Percentiles rank a stretch among this genome's conserved stretches.
These are phyloP conservation scores for Debaryomycetaceae sp. DNA, from an alignment of 1,139 yeast species.

Conservation along the genomic window DNA sequence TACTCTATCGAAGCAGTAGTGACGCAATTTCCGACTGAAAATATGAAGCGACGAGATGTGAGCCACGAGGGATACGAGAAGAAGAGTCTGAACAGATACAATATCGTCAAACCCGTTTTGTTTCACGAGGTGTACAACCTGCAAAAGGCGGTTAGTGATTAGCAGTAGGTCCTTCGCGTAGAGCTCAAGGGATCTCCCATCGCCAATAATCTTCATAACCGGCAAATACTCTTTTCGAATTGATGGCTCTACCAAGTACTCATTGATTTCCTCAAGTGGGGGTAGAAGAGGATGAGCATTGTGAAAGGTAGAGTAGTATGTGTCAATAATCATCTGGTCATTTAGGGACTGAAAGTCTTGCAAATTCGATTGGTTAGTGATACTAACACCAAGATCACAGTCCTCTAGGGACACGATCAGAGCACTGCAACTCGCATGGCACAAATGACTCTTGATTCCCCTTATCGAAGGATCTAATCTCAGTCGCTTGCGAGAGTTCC, in stretches of 20 bases:
- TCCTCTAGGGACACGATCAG: slow-evolving; percentile 1
- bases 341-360: slow-evolving; percentile 3
- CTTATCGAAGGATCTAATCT: slow-evolving; percentile 4
- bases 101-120: slow-evolving; percentile 9
- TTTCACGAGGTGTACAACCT: slow-evolving; percentile 22
- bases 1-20: slow-evolving; percentile 27
- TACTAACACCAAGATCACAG: slow-evolving; percentile 2
- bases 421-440: slow-evolving; percentile 1
- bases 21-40: slow-evolving; percentile 26
- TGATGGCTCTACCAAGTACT: slow-evolving; percentile 18
- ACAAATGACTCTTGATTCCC: slow-evolving; percentile 4
- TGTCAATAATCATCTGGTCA: slow-evolving; percentile 14
- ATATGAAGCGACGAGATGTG: slow-evolving; percentile 40
- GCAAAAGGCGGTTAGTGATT: slow-evolving; percentile 22
- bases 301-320: slow-evolving; percentile 29
- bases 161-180: slow-evolving; percentile 21
- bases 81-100: slow-evolving; percentile 27
- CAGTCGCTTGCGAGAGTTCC: slow-evolving; percentile 3
- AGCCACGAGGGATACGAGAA: slow-evolving; percentile 27
- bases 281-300: slow-evolving; percentile 36
- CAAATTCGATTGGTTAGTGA: slow-evolving; percentile 1
- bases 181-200: slow-evolving; percentile 28
- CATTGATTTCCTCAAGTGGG: slow-evolving; percentile 16
- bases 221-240: slow-evolving; percentile 27
- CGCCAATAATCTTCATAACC: slow-evolving; percentile 35